Evolutionary conservation across 371 early-diverging fungal species (phyloP), one percentile per base, ranked within the genome.

Genomic region (Mortierella sp.): DNA sequence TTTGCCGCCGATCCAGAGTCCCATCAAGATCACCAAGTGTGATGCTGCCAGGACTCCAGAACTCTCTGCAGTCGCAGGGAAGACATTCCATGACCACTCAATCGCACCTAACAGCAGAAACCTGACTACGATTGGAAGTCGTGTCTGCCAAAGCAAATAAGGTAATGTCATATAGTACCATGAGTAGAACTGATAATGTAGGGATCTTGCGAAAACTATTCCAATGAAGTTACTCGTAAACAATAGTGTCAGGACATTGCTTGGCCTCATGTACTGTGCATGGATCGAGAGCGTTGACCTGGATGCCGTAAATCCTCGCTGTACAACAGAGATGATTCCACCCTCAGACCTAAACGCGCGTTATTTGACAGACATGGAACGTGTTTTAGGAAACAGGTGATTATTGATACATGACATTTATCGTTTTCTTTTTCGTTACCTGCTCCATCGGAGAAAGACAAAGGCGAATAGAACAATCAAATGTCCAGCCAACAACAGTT

Each of bases 171-270:
- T 92, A 63, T 86, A 94, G 80, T 97, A 98, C 98, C 98, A 98
- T 3, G 95, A 89, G 72, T 95, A 97, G 76, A 98, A 98, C 86
- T 97, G 97, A 80, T 96, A 97, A 77, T 98, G 98, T 69, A 98
- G 84, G 1, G 95, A 92, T 36, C 98, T 87, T 4, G 97, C 93
- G 83, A 94, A 97, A 0, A 93, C 71, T 50, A 98, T 91, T 19
- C 98, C 97, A 38, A 96, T 92, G 68, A 97, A 90, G 83, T 97
- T 97, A 61, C 89, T 87, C 0, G 92, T 91, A 70, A 96, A 96
- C 87, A 97, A 84, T 41, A 89, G 78, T 8, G 81, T 86, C 16
- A 93, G 61, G 55, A 94, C 91, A 67, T 94, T 93, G 92, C 53
- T 67, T 8, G 66, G 55, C 28, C n/a, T 58, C 69, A 79, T 59